Evolutionary conservation across 2,329 filamentous ascomycete species (phyloP).

Genomic region (Cladophialophora psammophila): DNA sequence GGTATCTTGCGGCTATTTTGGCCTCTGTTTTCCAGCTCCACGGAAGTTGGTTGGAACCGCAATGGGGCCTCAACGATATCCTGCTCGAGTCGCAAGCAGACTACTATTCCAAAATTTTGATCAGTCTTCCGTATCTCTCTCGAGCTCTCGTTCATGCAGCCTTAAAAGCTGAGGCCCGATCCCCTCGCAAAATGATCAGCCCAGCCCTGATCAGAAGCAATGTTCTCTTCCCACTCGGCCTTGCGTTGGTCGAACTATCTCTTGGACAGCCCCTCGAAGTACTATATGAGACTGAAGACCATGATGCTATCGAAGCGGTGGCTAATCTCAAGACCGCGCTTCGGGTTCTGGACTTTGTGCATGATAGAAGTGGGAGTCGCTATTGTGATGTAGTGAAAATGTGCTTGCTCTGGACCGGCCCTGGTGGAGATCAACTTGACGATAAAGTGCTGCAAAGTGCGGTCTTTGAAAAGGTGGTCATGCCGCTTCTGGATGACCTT

Average conservation of each 20-base stretch:
- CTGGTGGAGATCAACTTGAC: slow-evolving; percentile 26
- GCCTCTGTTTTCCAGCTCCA: slow-evolving; percentile 26
- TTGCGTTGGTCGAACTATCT: slow-evolving; percentile 36
- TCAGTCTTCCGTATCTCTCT: neutral
- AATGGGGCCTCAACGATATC: slow-evolving; percentile 20
- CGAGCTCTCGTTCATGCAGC: neutral
- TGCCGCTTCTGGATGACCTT: slow-evolving; percentile 26
- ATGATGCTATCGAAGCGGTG: slow-evolving; percentile 25
- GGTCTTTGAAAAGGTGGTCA: slow-evolving; percentile 31
- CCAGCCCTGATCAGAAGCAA: slow-evolving; percentile 27
- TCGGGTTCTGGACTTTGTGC: slow-evolving; percentile 26
- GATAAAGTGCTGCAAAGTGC: slow-evolving; percentile 29
- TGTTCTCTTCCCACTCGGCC: slow-evolving; percentile 34
- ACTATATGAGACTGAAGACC: slow-evolving; percentile 32
- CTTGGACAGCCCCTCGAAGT: slow-evolving; percentile 33
- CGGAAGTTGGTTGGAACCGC: slow-evolving; percentile 15
- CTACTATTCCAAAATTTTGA: neutral
- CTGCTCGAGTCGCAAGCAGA: slow-evolving; percentile 5
- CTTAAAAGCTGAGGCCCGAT: neutral
- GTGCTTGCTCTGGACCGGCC: slow-evolving; percentile 33
- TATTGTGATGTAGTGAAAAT: slow-evolving; percentile 35
- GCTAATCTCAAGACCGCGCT: slow-evolving; percentile 38
- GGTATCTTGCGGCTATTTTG: slow-evolving; percentile 16
- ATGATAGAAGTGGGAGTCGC: slow-evolving; percentile 33
- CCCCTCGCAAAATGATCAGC: neutral